Base-by-base conservation (phyloP, 441 rosid genomes). In the Populus hybrid region DNA sequence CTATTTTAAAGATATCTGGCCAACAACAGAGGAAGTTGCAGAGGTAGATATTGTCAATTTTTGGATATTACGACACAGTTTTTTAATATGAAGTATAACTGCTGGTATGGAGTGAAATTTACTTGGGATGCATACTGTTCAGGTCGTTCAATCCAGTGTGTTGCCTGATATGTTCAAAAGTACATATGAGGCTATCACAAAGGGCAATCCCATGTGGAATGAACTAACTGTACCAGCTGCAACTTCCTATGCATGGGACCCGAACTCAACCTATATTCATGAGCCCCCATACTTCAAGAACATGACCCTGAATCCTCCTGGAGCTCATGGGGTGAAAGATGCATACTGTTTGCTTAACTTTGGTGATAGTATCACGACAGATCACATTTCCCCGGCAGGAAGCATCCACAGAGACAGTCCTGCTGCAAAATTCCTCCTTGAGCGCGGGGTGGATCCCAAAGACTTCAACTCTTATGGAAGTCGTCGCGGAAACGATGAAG, bases 311-410 rank as follows among this genome's bases (percentile, higher is more conserved):
- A 88, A 88, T 81, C 97, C 98, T 82, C 97, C 98, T 69, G 98
- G 98, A 9, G 89, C 93, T 35, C 94, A 89, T 83, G 91, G 89
- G 76, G 96, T 96, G 76, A 96, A 94, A 75, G 98, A 94, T 82
- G 99, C 99, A 21, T 97, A 89, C 89, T 97, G 99, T 82, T 89
- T 97, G 34, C 91, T 97, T 73, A 97, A 89, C 88, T 94, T 94
- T 77, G 99, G 98, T 24, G 99, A 94, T 84, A 97, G 98, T 79
- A 97, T 97, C 84, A 94, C 98, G 23, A 97, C 99, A 9, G 98
- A 97, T 84, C 99, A 97, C 84, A 94, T 94, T 63, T 97, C 99
- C 65, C 99, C 99, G 7, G 99, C 99, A 28, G 98, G 99, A 74
- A 94, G 88, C 86, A 97, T 97, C 87, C 95, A 97, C 74, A 94